Evolutionary conservation across 495 filamentous ascomycete species (phyloP), one percentile per base, ranked within the genome.

Genomic region (Penicillium manginii): DNA sequence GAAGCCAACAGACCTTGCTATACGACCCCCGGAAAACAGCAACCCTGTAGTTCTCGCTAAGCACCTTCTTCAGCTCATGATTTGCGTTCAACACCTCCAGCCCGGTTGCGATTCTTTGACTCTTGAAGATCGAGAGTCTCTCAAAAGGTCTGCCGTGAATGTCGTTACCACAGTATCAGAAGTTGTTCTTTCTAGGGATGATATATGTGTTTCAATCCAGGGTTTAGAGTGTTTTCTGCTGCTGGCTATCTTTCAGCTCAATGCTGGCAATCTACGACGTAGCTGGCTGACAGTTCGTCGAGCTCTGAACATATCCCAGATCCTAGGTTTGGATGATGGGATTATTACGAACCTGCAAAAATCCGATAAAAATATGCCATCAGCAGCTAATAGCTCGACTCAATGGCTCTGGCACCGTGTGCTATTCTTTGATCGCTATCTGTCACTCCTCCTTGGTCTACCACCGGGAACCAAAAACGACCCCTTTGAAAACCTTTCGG

Each of bases 381-480:
- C 35, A n/a, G 15, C 1, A 1, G 11, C 11, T 15, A 6, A 37
- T 6, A 14, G 2, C 4, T 37, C 35, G 4, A 52, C 65, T 29
- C 54, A 57, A 11, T 26, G 54, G 40, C 35, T 72, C 18, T 72
- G 67, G 52, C 66, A 70, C 53, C 69, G 69, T 15, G 62, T 72
- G 5, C 46, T 68, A 12, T 57, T 46, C 37, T 35, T 64, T 23
- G 82, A 84, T 51, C 75, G 80, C 14, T 70, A 78, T 32, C 51
- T 81, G 4, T 75, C 73, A 18, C 59, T 83, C 18, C 62, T 81
- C 14, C 67, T 83, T 0, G 82, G 82, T 15, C 68, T 84, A 2
- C 79, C 81, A 1, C 74, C 77, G 39, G 68, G 61, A 12, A 65
- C 73, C 4, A 48, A 51, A 19, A 76, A 82, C 35, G 39, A 58